These are phyloP conservation scores for Aspergillus neoniger DNA, from an alignment of 2,329 filamentous ascomycete genomes.

Conservation along the genomic window DNA sequence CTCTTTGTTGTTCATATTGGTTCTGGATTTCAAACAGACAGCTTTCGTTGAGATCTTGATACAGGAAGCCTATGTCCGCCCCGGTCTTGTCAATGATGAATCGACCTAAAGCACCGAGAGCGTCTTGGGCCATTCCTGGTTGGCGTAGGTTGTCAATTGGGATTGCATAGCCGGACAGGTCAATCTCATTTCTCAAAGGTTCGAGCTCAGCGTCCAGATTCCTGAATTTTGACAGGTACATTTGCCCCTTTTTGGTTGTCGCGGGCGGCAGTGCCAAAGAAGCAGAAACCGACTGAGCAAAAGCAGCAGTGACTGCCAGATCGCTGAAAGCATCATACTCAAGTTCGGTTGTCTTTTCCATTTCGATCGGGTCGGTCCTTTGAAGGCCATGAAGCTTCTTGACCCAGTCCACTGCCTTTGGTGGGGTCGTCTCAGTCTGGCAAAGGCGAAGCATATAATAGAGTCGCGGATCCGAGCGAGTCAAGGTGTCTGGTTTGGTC, in stretches of 20 bases:
- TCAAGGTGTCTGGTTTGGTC: constrained; percentile 44
- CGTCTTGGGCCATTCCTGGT: constrained; percentile 40
- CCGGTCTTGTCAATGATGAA: constrained; percentile 45
- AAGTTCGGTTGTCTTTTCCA: constrained; percentile 35
- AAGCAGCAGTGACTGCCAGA: constrained; percentile 41
- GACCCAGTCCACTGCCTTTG: constrained; percentile 44
- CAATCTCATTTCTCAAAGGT: constrained; percentile 41
- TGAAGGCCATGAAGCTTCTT: constrained; percentile 46
- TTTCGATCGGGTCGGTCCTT: constrained; percentile 33
- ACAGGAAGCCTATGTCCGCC: constrained; percentile 46
- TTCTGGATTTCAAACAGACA: constrained; percentile 38
- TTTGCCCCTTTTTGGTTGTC: constrained; percentile 43
- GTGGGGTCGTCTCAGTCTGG: constrained; percentile 38
- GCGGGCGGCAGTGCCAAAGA: constrained; percentile 42
- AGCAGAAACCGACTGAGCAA: constrained; percentile 44
- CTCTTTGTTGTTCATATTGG: neutral
- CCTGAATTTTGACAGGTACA: constrained; percentile 37
- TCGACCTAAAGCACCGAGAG: constrained; percentile 41
- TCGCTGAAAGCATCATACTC: constrained; percentile 42
- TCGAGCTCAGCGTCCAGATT: constrained; percentile 44
- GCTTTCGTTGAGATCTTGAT: constrained; percentile 47
- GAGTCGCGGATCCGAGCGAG: constrained; percentile 42
- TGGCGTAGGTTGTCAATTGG: constrained; percentile 49
- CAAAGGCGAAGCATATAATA: constrained; percentile 51
- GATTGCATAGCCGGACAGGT: constrained; percentile 43